Base-by-base conservation (phyloP, 2,329 filamentous ascomycete genomes). In the Exserohilum turcica region DNA sequence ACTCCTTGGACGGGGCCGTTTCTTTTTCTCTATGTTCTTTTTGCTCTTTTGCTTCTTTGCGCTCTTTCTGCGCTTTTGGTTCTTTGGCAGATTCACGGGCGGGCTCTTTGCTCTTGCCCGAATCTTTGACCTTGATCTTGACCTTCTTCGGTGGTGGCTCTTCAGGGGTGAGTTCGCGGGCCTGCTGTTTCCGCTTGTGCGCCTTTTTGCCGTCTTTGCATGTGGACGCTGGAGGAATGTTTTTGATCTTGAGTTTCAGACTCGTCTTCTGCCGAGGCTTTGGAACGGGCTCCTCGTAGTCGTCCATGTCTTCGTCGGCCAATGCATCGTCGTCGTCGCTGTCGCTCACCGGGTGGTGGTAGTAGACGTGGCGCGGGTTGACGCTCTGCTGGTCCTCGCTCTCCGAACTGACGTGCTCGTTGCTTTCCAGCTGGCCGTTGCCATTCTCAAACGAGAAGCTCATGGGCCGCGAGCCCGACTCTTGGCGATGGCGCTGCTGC, bases 381-480 rank as follows among this genome's bases (percentile, higher is more conserved):
- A 73, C 60, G 55, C 67, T 74, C 36, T 59, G 56, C 48, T 66
- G 60, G 6, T 63, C 67, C 43, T 71, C 70, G 35, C 70, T 72
- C 24, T 59, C 67, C 9, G 69, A 72, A 27, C 66, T 67, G 35
- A 69, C 61, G 19, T 67, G 78, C 35, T 68, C 75, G 53, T 84
- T 80, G 29, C 80, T 84, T 52, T 72, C 80, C 75, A 58, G 82
- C 52, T 82, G 79, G 35, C 83, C 83, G 54, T 84, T 80, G 0
- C 82, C 81, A 66, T 84, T 82, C 65, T 88, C 86, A 63, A 90
- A 90, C 49, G 87, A 86, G 57, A 90, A 87, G 70, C 86, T 90
- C 86, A 90, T 90, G 59, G 86, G 78, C 56, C 80, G 81, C 32
- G 68, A 77, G 27, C 77, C 76, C 3, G 74, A 73, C 43, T 84